phyloP scores from a whole-genome alignment of 495 filamentous ascomycete species.

The Jackrogersella minutella region DNA sequence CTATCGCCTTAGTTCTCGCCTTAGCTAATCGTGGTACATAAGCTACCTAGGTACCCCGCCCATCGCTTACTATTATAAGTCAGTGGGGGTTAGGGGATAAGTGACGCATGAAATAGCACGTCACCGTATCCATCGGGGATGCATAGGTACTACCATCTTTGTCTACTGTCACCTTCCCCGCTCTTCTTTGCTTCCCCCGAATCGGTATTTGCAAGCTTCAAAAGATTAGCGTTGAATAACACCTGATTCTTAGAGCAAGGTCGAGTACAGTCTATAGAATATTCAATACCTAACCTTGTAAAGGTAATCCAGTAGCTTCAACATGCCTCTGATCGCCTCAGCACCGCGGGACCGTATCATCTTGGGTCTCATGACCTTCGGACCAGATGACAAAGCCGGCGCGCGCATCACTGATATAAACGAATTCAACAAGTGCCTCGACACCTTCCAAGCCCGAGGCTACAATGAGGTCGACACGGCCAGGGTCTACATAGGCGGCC shows the following conservation, averaged over 20 bases:
- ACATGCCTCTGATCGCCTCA: slow-evolving; percentile 59
- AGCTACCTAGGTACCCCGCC: background rate
- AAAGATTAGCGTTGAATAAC: background rate
- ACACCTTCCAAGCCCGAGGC: slow-evolving; percentile 73
- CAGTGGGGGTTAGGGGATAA: background rate
- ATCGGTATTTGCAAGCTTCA: background rate
- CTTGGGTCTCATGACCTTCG: slow-evolving; percentile 70
- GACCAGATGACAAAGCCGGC: slow-evolving; percentile 61
- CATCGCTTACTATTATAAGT: background rate
- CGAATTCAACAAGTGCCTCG: slow-evolving; percentile 71
- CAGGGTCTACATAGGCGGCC: slow-evolving; percentile 72
- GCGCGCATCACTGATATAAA: slow-evolving; percentile 74
- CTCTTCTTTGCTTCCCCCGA: slow-evolving; percentile 9
- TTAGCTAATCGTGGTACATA: too few relatives aligned
- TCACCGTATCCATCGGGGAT: slow-evolving; percentile 14
- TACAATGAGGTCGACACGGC: slow-evolving; percentile 86
- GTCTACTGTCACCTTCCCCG: slow-evolving; percentile 11
- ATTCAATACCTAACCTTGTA: too few relatives aligned
- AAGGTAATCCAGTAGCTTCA: slow-evolving; percentile 8
- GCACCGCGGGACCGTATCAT: slow-evolving; percentile 60
- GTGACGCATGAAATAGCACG: slow-evolving; percentile 10
- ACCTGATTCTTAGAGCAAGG: background rate
- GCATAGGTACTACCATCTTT: background rate
- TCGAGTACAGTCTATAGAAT: background rate
- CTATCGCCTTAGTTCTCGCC: too few relatives aligned